Percentiles rank a stretch among this genome's conserved stretches.
phyloP scores from a whole-genome alignment of 768 basidiomycete species.

The Amanita rubescens region DNA sequence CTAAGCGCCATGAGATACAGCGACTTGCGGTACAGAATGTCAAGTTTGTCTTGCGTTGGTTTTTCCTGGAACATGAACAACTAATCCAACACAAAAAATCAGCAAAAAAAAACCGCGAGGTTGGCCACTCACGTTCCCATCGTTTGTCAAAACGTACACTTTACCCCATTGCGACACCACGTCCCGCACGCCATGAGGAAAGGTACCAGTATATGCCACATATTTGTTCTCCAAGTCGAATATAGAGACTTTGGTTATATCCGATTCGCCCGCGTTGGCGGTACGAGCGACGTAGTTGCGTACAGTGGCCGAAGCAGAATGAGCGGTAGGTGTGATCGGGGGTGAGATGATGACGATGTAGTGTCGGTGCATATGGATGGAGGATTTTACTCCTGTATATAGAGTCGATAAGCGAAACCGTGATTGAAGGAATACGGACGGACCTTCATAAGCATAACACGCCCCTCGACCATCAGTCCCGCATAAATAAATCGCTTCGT shows the following conservation, averaged over 20 bases:
- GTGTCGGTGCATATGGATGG: slow-evolving; percentile 69
- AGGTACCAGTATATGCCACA: slow-evolving; percentile 75
- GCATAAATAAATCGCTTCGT: slow-evolving; percentile 89
- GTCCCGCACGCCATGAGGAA: slow-evolving; percentile 76
- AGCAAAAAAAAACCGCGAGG: too few species aligned
- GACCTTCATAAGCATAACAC: slow-evolving; percentile 87
- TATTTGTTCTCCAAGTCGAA: slow-evolving; percentile 92
- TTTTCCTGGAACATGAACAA: slow-evolving; percentile 67
- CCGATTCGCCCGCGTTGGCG: slow-evolving; percentile 36
- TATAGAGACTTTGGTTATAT: slow-evolving; percentile 74
- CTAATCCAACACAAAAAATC: too few species aligned
- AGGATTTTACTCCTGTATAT: slow-evolving; percentile 59
- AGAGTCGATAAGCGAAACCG: background rate
- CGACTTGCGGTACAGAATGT: slow-evolving; percentile 74
- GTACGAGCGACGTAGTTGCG: slow-evolving; percentile 61
- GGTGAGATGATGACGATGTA: slow-evolving; percentile 90
- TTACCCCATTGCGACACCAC: slow-evolving; percentile 78
- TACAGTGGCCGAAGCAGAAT: slow-evolving; percentile 66
- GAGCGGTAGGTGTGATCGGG: slow-evolving; percentile 60
- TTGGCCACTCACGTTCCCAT: slow-evolving; percentile 66
- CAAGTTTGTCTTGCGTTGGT: slow-evolving; percentile 77
- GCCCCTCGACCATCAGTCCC: slow-evolving; percentile 74
- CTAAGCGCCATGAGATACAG: slow-evolving; percentile 76
- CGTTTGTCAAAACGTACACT: slow-evolving; percentile 71
- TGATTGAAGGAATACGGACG: background rate